Conservation (phyloP, 2,329 filamentous ascomycete species). For the Podosphaera fusca region DNA sequence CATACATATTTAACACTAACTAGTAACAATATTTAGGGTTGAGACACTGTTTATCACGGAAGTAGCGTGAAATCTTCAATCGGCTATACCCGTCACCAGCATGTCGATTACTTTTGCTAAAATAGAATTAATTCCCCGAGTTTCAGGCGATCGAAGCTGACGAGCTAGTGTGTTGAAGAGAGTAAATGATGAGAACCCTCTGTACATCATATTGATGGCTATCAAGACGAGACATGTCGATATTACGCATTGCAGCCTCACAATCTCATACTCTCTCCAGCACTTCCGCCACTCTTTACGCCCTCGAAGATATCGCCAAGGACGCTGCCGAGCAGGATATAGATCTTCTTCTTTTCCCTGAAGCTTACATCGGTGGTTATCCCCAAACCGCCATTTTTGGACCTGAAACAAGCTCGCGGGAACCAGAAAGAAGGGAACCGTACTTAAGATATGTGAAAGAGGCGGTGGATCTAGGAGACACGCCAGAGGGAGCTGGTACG, state of each 20-base stretch:
- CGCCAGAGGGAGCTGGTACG: slow-evolving; percentile 41
- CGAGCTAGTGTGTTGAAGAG: too few species aligned
- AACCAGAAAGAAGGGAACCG: slow-evolving; percentile 50
- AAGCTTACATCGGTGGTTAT: slow-evolving; percentile 82
- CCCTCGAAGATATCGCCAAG: slow-evolving; percentile 38
- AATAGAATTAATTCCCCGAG: too few species aligned
- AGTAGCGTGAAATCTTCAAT: too few species aligned
- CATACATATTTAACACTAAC: too few species aligned
- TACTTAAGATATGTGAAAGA: slow-evolving; percentile 58
- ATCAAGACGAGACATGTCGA: slow-evolving; percentile 1
- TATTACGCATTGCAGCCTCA: slow-evolving; percentile 21
- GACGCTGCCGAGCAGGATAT: slow-evolving; percentile 32
- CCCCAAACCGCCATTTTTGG: slow-evolving; percentile 65
- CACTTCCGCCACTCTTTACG: slow-evolving; percentile 32
- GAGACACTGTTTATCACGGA: too few species aligned
- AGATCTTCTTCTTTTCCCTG: slow-evolving; percentile 67
- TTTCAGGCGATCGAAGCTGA: too few species aligned
- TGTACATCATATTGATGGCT: neutral
- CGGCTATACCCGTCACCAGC: too few species aligned
- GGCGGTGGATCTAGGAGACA: slow-evolving; percentile 70
- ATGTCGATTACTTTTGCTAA: too few species aligned
- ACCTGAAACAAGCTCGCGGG: slow-evolving; percentile 45
- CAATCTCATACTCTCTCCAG: slow-evolving; percentile 26
- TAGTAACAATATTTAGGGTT: too few species aligned
- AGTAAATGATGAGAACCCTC: neutral